Percentiles rank a stretch among this genome's conserved stretches.
Conservation (phyloP, 306 rosid species). For the Myrica gale region DNA sequence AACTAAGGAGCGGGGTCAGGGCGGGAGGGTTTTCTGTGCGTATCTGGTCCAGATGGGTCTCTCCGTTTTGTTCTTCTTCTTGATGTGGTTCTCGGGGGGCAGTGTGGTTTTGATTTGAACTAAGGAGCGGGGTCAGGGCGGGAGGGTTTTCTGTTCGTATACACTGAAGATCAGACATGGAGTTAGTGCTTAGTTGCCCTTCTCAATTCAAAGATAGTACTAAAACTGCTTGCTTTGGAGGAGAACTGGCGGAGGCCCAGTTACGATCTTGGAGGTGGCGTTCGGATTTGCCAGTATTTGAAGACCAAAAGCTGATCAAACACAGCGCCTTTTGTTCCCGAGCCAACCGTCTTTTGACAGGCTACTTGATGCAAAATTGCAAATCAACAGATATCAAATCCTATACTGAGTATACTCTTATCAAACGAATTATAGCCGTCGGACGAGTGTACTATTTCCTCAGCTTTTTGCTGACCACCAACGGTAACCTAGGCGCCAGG, state of each 20-base stretch:
- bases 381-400: too few relatives aligned
- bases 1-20: conserved; percentile 42
- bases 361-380: too few relatives aligned
- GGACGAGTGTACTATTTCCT: not conserved
- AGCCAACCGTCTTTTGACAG: too few relatives aligned
- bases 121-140: conserved; percentile 40
- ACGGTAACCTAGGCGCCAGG: not conserved
- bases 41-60: conserved; percentile 38
- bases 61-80: conserved; percentile 22
- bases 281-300: not conserved
- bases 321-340: not conserved
- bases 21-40: conserved; percentile 38
- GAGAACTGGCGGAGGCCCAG: conserved; percentile 18
- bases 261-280: conserved; percentile 10
- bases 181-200: not conserved
- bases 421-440: not conserved
- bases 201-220: not conserved
- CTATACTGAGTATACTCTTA: too few relatives aligned
- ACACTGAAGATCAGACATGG: conserved; percentile 42
- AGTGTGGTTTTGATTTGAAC: conserved; percentile 19
- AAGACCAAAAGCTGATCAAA: not conserved
- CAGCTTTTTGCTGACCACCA: not conserved
- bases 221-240: conserved; percentile 6
- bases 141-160: conserved; percentile 38
- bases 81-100: not conserved